phyloP scores from a whole-genome alignment of 2,329 filamentous ascomycete species.

The Stachybotrys echinatus region DNA sequence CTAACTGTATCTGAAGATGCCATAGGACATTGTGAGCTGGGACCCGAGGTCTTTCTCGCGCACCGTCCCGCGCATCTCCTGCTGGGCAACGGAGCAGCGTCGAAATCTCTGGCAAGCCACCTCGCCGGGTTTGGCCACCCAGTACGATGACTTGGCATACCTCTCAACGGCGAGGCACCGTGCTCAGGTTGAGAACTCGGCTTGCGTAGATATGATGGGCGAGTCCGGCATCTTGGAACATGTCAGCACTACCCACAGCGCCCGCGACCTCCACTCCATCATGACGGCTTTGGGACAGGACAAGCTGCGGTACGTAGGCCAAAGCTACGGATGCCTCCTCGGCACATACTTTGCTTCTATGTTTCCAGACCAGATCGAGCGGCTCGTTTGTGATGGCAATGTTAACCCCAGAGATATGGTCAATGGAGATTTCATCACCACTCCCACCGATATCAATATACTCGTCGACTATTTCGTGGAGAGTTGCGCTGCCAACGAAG shows the following conservation, averaged over 20 bases:
- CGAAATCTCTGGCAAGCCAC: not conserved
- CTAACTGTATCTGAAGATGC: not conserved
- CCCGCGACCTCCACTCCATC: not conserved
- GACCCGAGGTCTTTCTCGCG: not conserved
- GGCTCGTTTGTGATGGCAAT: not conserved
- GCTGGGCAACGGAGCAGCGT: not conserved
- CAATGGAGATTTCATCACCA: not conserved
- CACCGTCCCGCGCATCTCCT: not conserved
- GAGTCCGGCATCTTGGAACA: not conserved
- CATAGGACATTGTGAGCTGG: not conserved
- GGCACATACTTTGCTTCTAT: not conserved
- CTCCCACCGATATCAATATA: not conserved
- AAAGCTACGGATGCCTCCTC: not conserved
- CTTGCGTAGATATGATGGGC: not conserved
- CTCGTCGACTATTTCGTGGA: not conserved
- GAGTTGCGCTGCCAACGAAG: not conserved
- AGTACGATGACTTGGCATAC: not conserved
- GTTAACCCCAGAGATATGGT: not conserved
- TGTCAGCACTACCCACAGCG: not conserved
- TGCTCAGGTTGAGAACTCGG: not conserved
- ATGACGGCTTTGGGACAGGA: not conserved
- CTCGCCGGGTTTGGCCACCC: not conserved
- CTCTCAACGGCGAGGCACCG: not conserved
- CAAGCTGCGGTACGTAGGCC: not conserved
- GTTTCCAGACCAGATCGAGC: not conserved